Conservation (phyloP, 176 grass and related monocot species). For the Bothriochloa decipiens region DNA sequence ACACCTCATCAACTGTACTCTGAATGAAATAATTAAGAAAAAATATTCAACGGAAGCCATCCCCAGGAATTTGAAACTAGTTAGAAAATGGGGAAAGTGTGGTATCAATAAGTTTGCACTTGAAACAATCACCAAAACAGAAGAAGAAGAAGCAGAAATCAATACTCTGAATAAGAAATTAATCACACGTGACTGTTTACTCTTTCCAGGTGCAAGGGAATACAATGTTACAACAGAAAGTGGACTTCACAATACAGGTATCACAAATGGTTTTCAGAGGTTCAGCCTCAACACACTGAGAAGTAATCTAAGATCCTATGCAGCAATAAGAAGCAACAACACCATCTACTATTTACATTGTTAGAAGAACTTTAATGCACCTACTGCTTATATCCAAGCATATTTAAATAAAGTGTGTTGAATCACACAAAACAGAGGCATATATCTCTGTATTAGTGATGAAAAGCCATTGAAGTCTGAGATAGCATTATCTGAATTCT, state of each 20-base stretch:
- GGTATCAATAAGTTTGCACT: neutral
- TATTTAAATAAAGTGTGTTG: too few species aligned
- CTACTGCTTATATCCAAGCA: too few species aligned
- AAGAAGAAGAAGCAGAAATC: neutral
- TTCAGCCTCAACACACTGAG: neutral
- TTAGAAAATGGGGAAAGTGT: neutral
- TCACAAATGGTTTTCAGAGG: neutral
- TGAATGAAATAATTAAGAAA: neutral
- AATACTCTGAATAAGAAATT: neutral
- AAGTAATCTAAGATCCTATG: neutral
- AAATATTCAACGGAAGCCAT: neutral
- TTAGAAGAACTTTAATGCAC: too few species aligned
- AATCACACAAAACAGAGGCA: too few species aligned
- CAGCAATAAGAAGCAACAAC: too few species aligned
- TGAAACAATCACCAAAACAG: neutral
- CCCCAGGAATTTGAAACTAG: neutral
- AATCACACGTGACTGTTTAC: neutral
- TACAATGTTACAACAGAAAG: neutral
- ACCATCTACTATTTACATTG: too few species aligned
- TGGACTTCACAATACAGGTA: neutral
- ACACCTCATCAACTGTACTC: neutral
- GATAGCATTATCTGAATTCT: too few species aligned
- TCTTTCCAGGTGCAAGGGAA: conserved; percentile 8
- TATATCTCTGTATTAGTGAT: too few species aligned
- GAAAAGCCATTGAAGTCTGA: too few species aligned